These are phyloP conservation scores for Hemerocallis citrina DNA, from an alignment of 106 monocot species.

Conservation along the genomic window DNA sequence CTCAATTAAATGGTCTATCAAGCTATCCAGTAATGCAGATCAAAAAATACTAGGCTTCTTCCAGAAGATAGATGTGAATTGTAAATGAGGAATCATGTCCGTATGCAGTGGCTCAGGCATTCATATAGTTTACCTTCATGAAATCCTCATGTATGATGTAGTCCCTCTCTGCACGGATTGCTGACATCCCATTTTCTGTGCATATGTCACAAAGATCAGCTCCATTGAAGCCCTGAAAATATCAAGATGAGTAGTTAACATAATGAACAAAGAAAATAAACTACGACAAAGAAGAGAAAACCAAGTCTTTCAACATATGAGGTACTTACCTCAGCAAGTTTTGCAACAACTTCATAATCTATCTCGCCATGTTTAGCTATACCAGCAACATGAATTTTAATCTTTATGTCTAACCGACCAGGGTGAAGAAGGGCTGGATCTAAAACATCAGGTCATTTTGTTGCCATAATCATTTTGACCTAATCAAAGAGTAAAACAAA, in stretches of 20 bases:
- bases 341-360: slow-evolving; percentile 88
- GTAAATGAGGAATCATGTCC: no score
- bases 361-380: slow-evolving; percentile 97
- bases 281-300: no score
- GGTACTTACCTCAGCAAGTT: slow-evolving; percentile 76
- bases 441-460: slow-evolving; percentile 90
- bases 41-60: no score
- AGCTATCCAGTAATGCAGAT: no score
- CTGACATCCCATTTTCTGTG: slow-evolving; percentile 94
- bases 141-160: slow-evolving; percentile 97
- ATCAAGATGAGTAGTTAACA: neutral
- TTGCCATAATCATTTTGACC: slow-evolving; percentile 99
- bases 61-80: no score
- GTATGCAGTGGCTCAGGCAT: neutral
- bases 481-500: slow-evolving; percentile 17
- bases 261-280: neutral
- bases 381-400: slow-evolving; percentile 94
- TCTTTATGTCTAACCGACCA: slow-evolving; percentile 84
- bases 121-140: slow-evolving; percentile 61
- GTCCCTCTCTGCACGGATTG: slow-evolving; percentile 93
- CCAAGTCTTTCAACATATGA: neutral
- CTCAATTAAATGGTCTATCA: no score
- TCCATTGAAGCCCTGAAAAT: slow-evolving; percentile 85
- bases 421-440: slow-evolving; percentile 95
- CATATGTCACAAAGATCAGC: slow-evolving; percentile 95